Percentiles rank a stretch among this genome's conserved stretches.
These are phyloP conservation scores for Pseudonectria buxi DNA, from an alignment of 2,329 filamentous ascomycete species.

Conservation along the genomic window DNA sequence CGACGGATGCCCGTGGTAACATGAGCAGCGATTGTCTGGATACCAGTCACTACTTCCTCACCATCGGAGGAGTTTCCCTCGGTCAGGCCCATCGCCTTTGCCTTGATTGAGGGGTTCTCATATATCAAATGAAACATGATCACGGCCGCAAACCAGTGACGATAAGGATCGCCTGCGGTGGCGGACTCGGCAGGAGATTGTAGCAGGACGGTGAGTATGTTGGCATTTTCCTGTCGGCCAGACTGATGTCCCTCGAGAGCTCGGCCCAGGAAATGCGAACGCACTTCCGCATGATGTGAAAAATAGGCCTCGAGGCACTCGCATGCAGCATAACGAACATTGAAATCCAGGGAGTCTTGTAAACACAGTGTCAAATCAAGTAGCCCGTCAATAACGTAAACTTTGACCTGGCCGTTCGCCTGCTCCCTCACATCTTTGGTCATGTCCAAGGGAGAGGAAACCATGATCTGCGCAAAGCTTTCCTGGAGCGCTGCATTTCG, in stretches of 20 bases:
- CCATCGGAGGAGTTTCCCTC: constrained; percentile 85
- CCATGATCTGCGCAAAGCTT: constrained; percentile 79
- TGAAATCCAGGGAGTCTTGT: constrained; percentile 60
- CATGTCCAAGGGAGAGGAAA: constrained; percentile 51
- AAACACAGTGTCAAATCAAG: constrained; percentile 73
- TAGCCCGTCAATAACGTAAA: constrained; percentile 91
- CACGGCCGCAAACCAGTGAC: constrained; percentile 82
- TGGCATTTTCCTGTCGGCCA: constrained; percentile 74
- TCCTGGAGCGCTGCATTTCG: constrained; percentile 77
- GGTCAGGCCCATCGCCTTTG: constrained; percentile 69
- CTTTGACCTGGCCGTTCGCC: constrained; percentile 48
- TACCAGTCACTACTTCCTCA: constrained; percentile 90
- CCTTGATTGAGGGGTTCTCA: constrained; percentile 73
- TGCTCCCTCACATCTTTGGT: constrained; percentile 31
- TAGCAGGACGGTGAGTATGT: constrained; percentile 78
- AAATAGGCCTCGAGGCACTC: constrained; percentile 94
- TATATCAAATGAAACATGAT: constrained; percentile 80
- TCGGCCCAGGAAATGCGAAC: constrained; percentile 75
- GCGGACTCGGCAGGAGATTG: constrained; percentile 51
- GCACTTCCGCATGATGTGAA: constrained; percentile 70
- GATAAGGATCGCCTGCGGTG: constrained; percentile 71
- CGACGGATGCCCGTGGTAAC: constrained; percentile 73
- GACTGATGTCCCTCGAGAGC: constrained; percentile 82
- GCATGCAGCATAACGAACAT: constrained; percentile 77
- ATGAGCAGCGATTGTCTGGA: constrained; percentile 82